Evolutionary conservation across 768 basidiomycete species (phyloP).

Genomic region (Naganishia vaughanmartiniae): DNA sequence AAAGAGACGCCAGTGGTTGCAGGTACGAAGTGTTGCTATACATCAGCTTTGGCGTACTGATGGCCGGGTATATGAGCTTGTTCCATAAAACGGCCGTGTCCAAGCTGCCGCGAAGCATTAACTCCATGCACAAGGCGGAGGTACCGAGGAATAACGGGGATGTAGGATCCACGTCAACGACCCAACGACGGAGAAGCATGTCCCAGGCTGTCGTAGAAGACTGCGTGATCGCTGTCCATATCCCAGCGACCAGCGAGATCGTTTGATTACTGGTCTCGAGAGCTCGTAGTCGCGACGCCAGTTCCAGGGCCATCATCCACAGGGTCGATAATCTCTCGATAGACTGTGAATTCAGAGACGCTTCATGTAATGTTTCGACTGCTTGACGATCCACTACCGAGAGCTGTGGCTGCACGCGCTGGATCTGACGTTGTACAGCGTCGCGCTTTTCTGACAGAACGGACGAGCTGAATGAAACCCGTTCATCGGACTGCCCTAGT

Average conservation of each 20-base stretch:
- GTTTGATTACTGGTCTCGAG: background rate
- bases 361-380: background rate
- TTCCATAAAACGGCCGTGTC: background rate
- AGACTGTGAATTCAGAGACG: background rate
- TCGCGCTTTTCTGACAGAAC: background rate
- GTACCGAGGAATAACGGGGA: background rate
- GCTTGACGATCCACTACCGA: slow-evolving; percentile 8
- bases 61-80: slow-evolving; percentile 3
- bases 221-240: slow-evolving; percentile 7
- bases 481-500: too few relatives aligned
- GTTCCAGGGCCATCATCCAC: slow-evolving; percentile 10
- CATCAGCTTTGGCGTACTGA: background rate
- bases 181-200: background rate
- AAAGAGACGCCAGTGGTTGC: background rate
- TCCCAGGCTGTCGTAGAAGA: background rate
- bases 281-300: slow-evolving; percentile 9
- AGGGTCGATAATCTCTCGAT: slow-evolving; percentile 2
- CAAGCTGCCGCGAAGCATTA: slow-evolving; percentile 3
- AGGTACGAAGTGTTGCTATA: background rate
- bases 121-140: slow-evolving; percentile 9
- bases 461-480: background rate
- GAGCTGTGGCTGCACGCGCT: background rate
- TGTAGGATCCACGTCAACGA: background rate
- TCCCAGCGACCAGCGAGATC: background rate
- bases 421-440: background rate